Evolutionary conservation across 2,329 filamentous ascomycete genomes (phyloP).

Genomic region (Pezicula rhizophila): DNA sequence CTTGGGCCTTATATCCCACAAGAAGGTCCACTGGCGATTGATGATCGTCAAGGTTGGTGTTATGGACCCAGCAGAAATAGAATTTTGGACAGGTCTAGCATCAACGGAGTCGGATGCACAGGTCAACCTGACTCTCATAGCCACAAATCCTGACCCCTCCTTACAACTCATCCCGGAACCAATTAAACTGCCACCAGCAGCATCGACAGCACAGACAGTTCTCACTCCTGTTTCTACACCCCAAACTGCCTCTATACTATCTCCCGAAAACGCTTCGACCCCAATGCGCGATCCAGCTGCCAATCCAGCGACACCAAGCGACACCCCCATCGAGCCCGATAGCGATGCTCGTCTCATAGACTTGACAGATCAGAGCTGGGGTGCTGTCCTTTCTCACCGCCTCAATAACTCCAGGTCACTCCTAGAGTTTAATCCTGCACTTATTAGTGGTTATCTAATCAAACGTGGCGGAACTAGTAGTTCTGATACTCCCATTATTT

Average conservation of each 20-base stretch:
- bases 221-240: slow-evolving; percentile 66
- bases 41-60: slow-evolving; percentile 66
- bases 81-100: slow-evolving; percentile 49
- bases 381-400: slow-evolving; percentile 61
- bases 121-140: slow-evolving; percentile 53
- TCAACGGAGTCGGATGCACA: slow-evolving; percentile 43
- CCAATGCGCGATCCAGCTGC: slow-evolving; percentile 17
- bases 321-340: slow-evolving; percentile 46
- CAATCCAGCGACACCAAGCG: slow-evolving; percentile 26
- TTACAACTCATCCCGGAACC: slow-evolving; percentile 55
- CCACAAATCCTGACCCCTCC: slow-evolving; percentile 59
- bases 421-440: slow-evolving; percentile 48
- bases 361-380: slow-evolving; percentile 70
- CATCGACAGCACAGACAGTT: slow-evolving; percentile 32
- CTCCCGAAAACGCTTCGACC: slow-evolving; percentile 46
- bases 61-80: slow-evolving; percentile 61
- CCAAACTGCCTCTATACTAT: slow-evolving; percentile 44
- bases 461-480: slow-evolving; percentile 51
- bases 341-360: slow-evolving; percentile 67
- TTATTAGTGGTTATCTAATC: slow-evolving; percentile 60
- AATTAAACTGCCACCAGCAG: slow-evolving; percentile 39
- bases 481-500: slow-evolving; percentile 52
- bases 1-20: slow-evolving; percentile 61
- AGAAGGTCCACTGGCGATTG: slow-evolving; percentile 71
- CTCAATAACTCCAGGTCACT: slow-evolving; percentile 53